Conservation (phyloP, 1,139 yeast genomes). For the Protomyces macrosporus region DNA sequence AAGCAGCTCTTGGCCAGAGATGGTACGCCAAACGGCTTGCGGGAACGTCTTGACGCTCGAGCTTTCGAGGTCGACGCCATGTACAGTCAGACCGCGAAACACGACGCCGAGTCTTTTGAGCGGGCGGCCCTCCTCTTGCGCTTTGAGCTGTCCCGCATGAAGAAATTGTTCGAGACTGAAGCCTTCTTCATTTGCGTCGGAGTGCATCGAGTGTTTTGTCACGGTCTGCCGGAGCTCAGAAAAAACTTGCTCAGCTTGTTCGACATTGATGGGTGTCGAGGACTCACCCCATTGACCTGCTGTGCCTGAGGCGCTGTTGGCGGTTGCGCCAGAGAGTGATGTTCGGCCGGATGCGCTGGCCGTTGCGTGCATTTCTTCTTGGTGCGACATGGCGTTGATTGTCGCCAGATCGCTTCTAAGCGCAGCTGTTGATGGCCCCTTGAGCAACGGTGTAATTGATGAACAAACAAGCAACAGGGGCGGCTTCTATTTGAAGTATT, state of each 20-base stretch:
- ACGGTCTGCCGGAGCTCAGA: slow-evolving; percentile 31
- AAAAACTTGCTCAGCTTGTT: slow-evolving; percentile 29
- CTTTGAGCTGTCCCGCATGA: slow-evolving; percentile 9
- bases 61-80: slow-evolving; percentile 51
- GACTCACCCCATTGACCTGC: neutral
- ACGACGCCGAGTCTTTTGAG: slow-evolving; percentile 50
- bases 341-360: neutral
- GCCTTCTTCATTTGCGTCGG: slow-evolving; percentile 13
- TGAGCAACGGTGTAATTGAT: too few relatives aligned
- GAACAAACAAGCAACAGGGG: too few relatives aligned
- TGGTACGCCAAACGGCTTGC: slow-evolving; percentile 38
- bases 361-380: too few relatives aligned
- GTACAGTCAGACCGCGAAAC: slow-evolving; percentile 46
- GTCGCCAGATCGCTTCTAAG: too few relatives aligned
- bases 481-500: too few relatives aligned
- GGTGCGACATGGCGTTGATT: too few relatives aligned
- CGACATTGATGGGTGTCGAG: slow-evolving; percentile 27
- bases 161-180: slow-evolving; percentile 14
- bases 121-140: slow-evolving; percentile 45
- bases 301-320: neutral
- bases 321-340: neutral
- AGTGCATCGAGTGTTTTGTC: slow-evolving; percentile 17
- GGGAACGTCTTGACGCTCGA: slow-evolving; percentile 50
- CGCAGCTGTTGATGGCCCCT: too few relatives aligned
- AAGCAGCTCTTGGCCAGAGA: slow-evolving; percentile 14